Percentiles rank a stretch among this genome's conserved stretches.
Conservation (phyloP, 441 rosid species). For the Macaranga tanarius region DNA sequence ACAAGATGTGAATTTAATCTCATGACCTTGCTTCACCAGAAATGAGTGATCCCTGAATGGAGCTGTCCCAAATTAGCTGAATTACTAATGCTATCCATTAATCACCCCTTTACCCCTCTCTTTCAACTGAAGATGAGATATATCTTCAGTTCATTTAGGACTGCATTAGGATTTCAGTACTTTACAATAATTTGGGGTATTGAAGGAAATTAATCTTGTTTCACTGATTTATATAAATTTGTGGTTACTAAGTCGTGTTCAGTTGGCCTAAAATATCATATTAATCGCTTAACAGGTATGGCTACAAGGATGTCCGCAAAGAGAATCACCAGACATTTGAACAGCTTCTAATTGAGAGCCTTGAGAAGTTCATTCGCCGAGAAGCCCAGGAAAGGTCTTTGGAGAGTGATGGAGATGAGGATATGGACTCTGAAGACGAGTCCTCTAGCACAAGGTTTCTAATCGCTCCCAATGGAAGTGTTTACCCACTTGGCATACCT, state of each 20-base stretch:
- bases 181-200: background rate
- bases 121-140: background rate
- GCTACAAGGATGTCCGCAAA: constrained; percentile 92
- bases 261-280: constrained; percentile 16
- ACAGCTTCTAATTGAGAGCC: constrained; percentile 95
- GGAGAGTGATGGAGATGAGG: constrained; percentile 86
- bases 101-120: background rate
- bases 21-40: background rate
- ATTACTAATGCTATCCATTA: background rate
- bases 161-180: no score
- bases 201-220: background rate
- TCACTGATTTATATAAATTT: background rate
- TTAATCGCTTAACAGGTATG: constrained; percentile 58
- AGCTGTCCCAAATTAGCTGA: background rate
- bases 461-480: constrained; percentile 89
- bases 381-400: constrained; percentile 91
- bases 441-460: constrained; percentile 52
- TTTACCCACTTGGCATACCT: constrained; percentile 78
- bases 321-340: constrained; percentile 94
- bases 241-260: background rate
- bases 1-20: background rate
- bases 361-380: constrained; percentile 94
- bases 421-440: constrained; percentile 64
- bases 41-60: background rate
- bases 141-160: background rate